Conservation (phyloP, 345 rosid genomes). For the Euclidium syriacum region DNA sequence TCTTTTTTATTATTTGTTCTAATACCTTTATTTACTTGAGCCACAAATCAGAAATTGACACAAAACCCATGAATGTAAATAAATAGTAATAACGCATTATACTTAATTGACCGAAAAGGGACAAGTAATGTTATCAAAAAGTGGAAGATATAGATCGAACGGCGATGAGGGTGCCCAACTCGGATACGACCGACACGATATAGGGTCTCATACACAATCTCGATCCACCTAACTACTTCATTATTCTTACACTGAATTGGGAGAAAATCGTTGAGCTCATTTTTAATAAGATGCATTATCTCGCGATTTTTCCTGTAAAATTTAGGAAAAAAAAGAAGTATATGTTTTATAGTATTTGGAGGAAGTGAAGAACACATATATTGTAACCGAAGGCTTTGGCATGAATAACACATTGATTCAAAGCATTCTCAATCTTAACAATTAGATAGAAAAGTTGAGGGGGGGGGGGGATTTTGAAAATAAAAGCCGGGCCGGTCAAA, state of each 20-base stretch:
- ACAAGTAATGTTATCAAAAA: neutral
- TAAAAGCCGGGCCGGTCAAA: neutral
- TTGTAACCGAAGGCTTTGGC: no score
- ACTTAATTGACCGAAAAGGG: neutral
- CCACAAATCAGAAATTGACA: conserved; percentile 8
- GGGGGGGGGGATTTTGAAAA: no score
- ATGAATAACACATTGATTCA: no score
- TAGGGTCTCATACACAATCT: conserved; percentile 7
- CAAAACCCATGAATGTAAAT: neutral
- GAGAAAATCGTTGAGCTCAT: neutral
- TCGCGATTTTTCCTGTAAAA: no score
- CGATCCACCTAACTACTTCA: neutral
- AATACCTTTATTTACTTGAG: neutral
- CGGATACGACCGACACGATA: conserved; percentile 15
- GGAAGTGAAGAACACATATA: no score
- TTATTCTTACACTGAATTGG: neutral
- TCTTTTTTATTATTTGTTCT: neutral
- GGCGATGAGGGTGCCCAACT: conserved; percentile 6
- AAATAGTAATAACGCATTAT: conserved; percentile 1
- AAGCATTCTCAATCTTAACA: no score
- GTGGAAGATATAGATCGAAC: neutral
- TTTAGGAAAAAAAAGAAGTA: no score
- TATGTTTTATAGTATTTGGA: no score
- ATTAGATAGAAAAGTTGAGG: no score
- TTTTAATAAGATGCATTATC: no score